Conservation (phyloP, 2,329 filamentous ascomycete species). For the Penicillium olsonii region DNA sequence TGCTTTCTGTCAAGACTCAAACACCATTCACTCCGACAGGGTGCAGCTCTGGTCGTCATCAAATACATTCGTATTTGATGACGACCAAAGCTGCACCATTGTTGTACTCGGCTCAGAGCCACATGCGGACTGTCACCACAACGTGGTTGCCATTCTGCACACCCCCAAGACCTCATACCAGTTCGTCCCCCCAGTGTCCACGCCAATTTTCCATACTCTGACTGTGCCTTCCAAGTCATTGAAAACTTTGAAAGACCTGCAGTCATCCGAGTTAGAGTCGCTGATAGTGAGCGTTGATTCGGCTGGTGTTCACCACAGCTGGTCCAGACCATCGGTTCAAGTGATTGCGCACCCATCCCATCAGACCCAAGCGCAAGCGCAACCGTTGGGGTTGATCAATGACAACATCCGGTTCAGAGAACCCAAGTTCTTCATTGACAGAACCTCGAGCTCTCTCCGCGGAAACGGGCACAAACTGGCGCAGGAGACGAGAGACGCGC, state of each 20-base stretch:
- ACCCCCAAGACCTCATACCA: too few relatives aligned
- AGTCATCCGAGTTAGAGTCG: neutral
- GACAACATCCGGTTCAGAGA: neutral
- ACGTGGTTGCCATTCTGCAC: too few relatives aligned
- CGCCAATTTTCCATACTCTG: too few relatives aligned
- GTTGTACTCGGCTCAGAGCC: too few relatives aligned
- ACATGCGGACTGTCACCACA: too few relatives aligned
- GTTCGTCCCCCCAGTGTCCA: too few relatives aligned
- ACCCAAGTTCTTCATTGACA: neutral
- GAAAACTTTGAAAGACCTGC: neutral
- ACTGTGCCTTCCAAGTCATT: too few relatives aligned
- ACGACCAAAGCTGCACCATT: too few relatives aligned
- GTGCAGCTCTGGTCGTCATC: too few relatives aligned
- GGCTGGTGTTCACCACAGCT: constrained; percentile 4
- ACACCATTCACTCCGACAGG: too few relatives aligned
- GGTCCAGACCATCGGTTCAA: neutral
- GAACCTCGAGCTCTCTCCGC: neutral
- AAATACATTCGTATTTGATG: too few relatives aligned
- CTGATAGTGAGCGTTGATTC: neutral
- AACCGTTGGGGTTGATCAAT: neutral
- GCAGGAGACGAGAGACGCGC: neutral
- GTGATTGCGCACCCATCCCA: neutral
- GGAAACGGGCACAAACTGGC: neutral
- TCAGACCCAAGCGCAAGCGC: neutral
- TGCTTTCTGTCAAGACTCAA: too few relatives aligned